Evolutionary conservation across 768 basidiomycete species (phyloP).

Genomic region (Epithele typhae): DNA sequence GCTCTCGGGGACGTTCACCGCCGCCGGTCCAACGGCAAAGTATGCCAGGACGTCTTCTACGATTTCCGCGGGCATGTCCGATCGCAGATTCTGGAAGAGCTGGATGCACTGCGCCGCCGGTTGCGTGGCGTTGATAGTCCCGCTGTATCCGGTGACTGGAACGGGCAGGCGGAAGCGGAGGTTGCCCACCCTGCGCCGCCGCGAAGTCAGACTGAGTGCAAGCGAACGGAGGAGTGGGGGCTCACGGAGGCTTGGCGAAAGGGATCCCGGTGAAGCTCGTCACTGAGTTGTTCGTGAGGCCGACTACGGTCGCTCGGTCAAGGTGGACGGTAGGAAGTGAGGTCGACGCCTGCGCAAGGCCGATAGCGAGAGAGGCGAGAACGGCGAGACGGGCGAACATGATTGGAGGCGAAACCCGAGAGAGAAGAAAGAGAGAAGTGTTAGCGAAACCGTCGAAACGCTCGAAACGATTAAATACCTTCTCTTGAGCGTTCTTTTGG

Average conservation of each 20-base stretch:
- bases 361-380: too few species aligned
- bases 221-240: conserved; percentile 19
- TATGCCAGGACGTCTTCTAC: not conserved
- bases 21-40: not conserved
- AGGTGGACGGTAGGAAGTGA: conserved; percentile 16
- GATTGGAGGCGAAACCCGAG: too few species aligned
- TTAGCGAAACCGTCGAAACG: too few species aligned
- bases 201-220: conserved; percentile 21
- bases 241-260: conserved; percentile 27
- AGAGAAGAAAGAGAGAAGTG: too few species aligned
- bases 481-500: too few species aligned
- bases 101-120: conserved; percentile 18
- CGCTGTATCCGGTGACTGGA: conserved; percentile 1
- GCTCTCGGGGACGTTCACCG: not conserved
- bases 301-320: conserved; percentile 22
- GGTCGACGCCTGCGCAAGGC: too few species aligned
- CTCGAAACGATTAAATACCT: too few species aligned
- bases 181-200: conserved; percentile 9
- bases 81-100: not conserved
- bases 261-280: conserved; percentile 26
- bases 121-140: conserved; percentile 12
- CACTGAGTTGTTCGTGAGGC: conserved; percentile 8
- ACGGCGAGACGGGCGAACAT: too few species aligned
- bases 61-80: conserved; percentile 1
- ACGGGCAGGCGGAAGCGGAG: conserved; percentile 20